Base-by-base conservation (phyloP, 2,329 filamentous ascomycete genomes). In the Botrytis squamosa region DNA sequence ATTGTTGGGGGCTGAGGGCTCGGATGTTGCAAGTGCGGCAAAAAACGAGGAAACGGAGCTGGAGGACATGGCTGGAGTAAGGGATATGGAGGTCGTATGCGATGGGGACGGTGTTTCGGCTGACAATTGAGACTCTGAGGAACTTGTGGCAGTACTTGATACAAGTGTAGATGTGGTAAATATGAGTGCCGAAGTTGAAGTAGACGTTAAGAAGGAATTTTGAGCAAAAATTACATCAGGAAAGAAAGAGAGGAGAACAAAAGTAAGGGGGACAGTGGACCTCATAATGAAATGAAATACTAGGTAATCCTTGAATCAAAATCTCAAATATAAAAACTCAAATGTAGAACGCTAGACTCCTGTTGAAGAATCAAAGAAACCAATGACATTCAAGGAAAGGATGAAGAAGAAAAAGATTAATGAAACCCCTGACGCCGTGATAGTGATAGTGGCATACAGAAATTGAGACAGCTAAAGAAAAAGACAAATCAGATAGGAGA, bases 11-110 rank as follows among this genome's bases (percentile, higher is more conserved):
- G 81, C 77, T 52, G 78, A 64, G 14, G 80, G 79, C 14, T 75
- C 73, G 16, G 78, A 73, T 49, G 80, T 81, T 20, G 79, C 78
- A 40, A 81, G 65, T 7, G 78, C 75, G n/a, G 77, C 75, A 67
- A 79, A 81, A 33, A 79, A 74, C 0, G 79, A 78, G 36, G 79
- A 79, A 67, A 76, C 81, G 42, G 78, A 80, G 73, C 74, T 80
- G 72, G 76, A 79, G 74, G 76, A 82, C 81, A 77, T 82, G 75
- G 75, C 79, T 40, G 78, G 82, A 36, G 77, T 80, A 57, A 77
- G 66, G 59, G 77, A 78, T 55, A 77, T 75, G 16, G 73, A 71
- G 42, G 78, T 72, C 57, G 77, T 72, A 49, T 75, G 66, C 65
- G 77, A 62, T 38, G 75, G 68, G 65, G 77, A 62, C 29, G 75